A percentile compares a stretch with the other conserved stretches of the same genome.
phyloP scores from a whole-genome alignment of 2,329 filamentous ascomycete genomes.

The Fusarium oxysporum region DNA sequence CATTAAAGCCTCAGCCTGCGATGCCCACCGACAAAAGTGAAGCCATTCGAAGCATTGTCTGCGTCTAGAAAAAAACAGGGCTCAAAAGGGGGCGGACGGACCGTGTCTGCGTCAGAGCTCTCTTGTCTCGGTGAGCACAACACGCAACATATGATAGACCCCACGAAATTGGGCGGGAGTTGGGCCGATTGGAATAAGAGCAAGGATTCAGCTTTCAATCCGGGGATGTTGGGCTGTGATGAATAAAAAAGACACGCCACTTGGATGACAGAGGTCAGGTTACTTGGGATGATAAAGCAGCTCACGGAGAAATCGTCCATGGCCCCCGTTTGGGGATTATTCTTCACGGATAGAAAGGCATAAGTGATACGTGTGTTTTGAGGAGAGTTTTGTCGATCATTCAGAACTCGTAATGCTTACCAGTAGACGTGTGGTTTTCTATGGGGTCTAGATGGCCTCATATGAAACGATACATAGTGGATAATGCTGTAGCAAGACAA shows the following conservation, averaged over 20 bases:
- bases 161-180: conserved; percentile 23
- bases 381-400: neutral
- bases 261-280: conserved; percentile 32
- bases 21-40: neutral
- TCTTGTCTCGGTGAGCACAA: conserved; percentile 32
- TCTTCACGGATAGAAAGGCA: neutral
- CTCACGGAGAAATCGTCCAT: conserved; percentile 37
- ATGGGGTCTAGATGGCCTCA: conserved; percentile 24
- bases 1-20: neutral
- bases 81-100: conserved; percentile 33
- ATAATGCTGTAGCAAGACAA: neutral
- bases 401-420: neutral
- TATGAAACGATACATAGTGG: neutral
- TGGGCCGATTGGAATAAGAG: conserved; percentile 34
- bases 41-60: neutral
- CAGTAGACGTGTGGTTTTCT: neutral
- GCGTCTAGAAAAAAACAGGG: neutral
- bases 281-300: conserved; percentile 37
- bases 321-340: neutral
- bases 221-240: conserved; percentile 11
- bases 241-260: conserved; percentile 38
- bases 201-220: conserved; percentile 8
- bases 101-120: conserved; percentile 28
- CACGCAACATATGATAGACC: conserved; percentile 16
- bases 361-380: conserved; percentile 3